phyloP scores from a whole-genome alignment of 306 rosid genomes.

The Albizia julibrissin region DNA sequence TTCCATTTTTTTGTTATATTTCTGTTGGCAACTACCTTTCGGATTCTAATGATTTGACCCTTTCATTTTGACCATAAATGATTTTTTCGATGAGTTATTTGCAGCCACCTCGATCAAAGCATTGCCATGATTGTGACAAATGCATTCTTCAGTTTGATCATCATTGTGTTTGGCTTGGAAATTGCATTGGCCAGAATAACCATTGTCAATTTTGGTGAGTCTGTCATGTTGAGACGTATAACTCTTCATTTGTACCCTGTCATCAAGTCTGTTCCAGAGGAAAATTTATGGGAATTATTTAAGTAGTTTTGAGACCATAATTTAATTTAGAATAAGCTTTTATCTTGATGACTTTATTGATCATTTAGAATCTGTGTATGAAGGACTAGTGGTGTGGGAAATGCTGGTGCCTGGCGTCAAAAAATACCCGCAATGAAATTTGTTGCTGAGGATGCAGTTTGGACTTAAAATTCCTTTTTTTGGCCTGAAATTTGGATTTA shows the following conservation, averaged over 20 bases:
- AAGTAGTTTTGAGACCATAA: neutral
- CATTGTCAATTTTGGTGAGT: slow-evolving; percentile 98
- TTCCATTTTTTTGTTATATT: neutral
- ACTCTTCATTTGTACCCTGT: slow-evolving; percentile 19
- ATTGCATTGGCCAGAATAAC: slow-evolving; percentile 92
- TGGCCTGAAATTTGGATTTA: neutral
- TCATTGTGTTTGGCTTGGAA: slow-evolving; percentile 99
- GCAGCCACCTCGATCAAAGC: slow-evolving; percentile 98
- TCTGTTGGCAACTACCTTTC: slow-evolving; percentile 8
- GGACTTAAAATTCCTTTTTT: slow-evolving; percentile 15
- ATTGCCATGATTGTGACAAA: slow-evolving; percentile 95
- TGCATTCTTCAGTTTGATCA: slow-evolving; percentile 99
- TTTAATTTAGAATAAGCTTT: slow-evolving; percentile 5
- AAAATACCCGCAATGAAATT: slow-evolving; percentile 1
- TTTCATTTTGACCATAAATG: slow-evolving; percentile 32
- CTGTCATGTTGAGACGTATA: slow-evolving; percentile 17
- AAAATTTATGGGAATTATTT: neutral
- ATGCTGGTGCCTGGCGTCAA: neutral
- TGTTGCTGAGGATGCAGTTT: slow-evolving; percentile 21
- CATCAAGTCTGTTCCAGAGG: slow-evolving; percentile 10
- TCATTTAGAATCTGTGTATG: slow-evolving; percentile 25
- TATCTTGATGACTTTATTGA: slow-evolving; percentile 18
- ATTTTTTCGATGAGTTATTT: slow-evolving; percentile 31
- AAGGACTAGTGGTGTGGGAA: slow-evolving; percentile 32
- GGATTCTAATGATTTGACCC: slow-evolving; percentile 24